phyloP scores from a whole-genome alignment of 2,329 filamentous ascomycete genomes.

The Ceratocystis ficicola region DNA sequence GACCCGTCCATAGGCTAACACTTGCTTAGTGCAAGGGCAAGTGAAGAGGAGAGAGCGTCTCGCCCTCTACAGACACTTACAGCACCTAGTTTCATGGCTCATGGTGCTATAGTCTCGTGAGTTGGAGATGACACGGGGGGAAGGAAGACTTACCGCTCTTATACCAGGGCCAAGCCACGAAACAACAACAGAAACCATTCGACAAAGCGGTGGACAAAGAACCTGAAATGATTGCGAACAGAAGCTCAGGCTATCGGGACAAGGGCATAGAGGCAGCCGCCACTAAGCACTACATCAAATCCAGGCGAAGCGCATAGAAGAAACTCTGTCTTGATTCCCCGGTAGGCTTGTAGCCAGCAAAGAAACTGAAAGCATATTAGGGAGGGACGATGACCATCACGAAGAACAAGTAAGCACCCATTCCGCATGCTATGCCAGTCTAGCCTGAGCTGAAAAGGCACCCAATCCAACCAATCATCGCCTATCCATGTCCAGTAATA shows the following conservation, averaged over 20 bases:
- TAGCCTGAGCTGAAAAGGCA: no score
- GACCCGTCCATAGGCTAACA: not conserved
- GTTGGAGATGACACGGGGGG: not conserved
- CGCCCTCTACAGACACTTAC: no score
- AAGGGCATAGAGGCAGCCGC: not conserved
- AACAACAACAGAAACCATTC: not conserved
- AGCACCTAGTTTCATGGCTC: no score
- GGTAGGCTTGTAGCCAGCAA: not conserved
- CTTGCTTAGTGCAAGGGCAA: not conserved
- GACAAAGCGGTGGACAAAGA: not conserved
- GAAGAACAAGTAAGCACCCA: not conserved
- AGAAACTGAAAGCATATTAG: conserved; percentile 3
- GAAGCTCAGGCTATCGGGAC: not conserved
- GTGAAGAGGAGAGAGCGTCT: no score
- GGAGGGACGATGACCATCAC: not conserved
- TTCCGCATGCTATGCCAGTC: no score
- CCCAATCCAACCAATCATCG: no score
- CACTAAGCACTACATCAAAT: not conserved
- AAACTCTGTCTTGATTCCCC: not conserved
- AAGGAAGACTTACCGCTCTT: not conserved
- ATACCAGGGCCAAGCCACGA: not conserved
- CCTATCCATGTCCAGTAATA: no score
- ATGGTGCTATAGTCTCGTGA: not conserved
- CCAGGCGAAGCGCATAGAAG: not conserved
- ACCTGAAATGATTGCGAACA: not conserved